Base-by-base conservation (phyloP, 352 stramenopile species). In the Pythium diclinum region DNA sequence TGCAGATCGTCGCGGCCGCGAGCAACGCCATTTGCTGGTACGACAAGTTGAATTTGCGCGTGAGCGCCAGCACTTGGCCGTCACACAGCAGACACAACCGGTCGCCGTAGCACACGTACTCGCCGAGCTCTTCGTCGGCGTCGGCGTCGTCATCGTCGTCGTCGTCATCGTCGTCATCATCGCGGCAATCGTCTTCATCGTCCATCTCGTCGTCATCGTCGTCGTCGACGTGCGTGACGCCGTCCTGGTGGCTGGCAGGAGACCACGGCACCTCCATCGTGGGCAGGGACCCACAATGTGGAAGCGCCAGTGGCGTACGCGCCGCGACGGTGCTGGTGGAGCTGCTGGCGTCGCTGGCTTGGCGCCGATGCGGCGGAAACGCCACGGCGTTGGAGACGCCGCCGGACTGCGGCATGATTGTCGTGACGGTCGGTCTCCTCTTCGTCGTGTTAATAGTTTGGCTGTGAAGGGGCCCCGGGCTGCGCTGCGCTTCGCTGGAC, bases 41-140 rank as follows among this genome's bases (percentile, higher is more conserved):
- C 49, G 79, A 86, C n/a, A 92, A 60, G 57, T 92, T 92, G 48
- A 89, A 84, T 60, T 89, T 89, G 56, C 71, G 79, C 8, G 81
- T 84, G 16, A 92, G 68, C 17, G 83, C 78, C 0, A 92, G 71
- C 11, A 92, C 58, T 56, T 92, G 83, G 16, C 83, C 83, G 49
- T 92, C 83, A 61, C 83, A 90, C 16, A 92, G 69, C 56, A 92
- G 81, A 38, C 74, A 85, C 10, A 92, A 54, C 56, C 79, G 83
- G 59, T 92, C 81, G 21, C 83, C 83, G 40, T 90, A 92, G 72
- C 83, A 86, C 67, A 92, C 79, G 60, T 87, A 89, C 59, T 89
- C 82, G 55, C 60, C 36, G 9, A 59, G 25, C 46, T 59, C 65
- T 23, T 65, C 57, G 7, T 61, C 61, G 17, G 59, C 34, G 5